These are phyloP conservation scores for Fusarium phyllophilum DNA, from an alignment of 2,329 filamentous ascomycete species.

Conservation along the genomic window DNA sequence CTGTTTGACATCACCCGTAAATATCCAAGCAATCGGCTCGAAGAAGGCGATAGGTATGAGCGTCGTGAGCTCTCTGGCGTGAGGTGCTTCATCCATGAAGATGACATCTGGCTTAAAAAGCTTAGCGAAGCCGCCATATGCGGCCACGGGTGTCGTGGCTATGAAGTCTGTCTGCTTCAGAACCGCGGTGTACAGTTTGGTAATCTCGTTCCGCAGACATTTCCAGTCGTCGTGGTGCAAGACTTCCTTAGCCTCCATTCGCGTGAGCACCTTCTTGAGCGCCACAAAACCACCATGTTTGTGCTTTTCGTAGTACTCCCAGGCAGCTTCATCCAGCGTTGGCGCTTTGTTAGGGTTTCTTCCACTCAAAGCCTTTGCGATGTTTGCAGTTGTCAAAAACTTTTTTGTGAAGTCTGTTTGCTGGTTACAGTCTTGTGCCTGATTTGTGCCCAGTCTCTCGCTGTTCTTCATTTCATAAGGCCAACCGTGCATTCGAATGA, in stretches of 20 bases:
- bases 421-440: not conserved
- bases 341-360: conserved; percentile 46
- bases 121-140: conserved; percentile 49
- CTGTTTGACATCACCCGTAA: conserved; percentile 58
- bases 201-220: conserved; percentile 46
- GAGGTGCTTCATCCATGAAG: conserved; percentile 78
- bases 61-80: conserved; percentile 57
- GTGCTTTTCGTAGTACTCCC: conserved; percentile 52
- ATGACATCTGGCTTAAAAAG: conserved; percentile 84
- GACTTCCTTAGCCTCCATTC: conserved; percentile 44
- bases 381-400: conserved; percentile 46
- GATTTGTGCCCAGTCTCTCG: conserved; percentile 41
- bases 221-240: conserved; percentile 44
- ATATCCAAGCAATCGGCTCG: conserved; percentile 55
- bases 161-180: conserved; percentile 55
- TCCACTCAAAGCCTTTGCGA: conserved; percentile 33
- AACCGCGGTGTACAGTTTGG: conserved; percentile 52
- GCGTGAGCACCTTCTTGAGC: conserved; percentile 51
- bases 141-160: conserved; percentile 58
- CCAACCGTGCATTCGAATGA: conserved; percentile 56
- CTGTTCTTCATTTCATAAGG: conserved; percentile 50
- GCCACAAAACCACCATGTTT: conserved; percentile 46
- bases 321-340: conserved; percentile 56
- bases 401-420: conserved; percentile 49
- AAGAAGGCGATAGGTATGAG: conserved; percentile 58